Conservation (phyloP, 2,329 filamentous ascomycete species). For the Diaporthe longicolla region DNA sequence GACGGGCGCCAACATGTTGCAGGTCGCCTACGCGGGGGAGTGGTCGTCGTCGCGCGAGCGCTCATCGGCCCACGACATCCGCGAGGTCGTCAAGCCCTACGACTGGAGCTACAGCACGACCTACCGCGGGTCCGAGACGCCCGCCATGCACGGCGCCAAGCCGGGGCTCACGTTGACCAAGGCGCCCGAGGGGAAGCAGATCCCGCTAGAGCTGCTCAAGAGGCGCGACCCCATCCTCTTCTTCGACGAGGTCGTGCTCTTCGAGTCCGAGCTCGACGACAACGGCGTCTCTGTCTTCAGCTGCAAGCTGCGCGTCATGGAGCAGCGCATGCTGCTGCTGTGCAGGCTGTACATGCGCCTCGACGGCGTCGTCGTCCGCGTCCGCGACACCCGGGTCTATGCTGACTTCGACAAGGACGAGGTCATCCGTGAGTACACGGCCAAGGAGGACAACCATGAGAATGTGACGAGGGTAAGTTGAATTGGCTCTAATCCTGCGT, state of each 20-base stretch:
- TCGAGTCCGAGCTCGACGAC: conserved; percentile 97
- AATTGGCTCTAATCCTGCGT: background rate
- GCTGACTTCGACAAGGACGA: conserved; percentile 86
- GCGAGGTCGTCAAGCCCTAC: conserved; percentile 94
- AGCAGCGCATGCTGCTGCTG: conserved; percentile 86
- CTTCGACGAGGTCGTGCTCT: conserved; percentile 95
- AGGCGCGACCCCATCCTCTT: conserved; percentile 94
- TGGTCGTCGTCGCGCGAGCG: conserved; percentile 81
- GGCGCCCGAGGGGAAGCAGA: conserved; percentile 56
- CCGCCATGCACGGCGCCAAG: conserved; percentile 37
- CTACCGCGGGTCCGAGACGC: conserved; percentile 78
- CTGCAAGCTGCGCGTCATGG: conserved; percentile 94
- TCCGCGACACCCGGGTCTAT: conserved; percentile 92
- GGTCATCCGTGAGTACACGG: conserved; percentile 90
- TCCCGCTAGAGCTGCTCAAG: conserved; percentile 89
- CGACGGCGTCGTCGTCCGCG: conserved; percentile 88
- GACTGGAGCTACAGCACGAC: conserved; percentile 98
- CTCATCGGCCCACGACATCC: conserved; percentile 87
- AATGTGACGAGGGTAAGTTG: conserved; percentile 77
- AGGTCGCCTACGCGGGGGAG: conserved; percentile 91
- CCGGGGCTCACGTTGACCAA: conserved; percentile 33
- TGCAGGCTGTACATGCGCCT: conserved; percentile 92
- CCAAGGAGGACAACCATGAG: conserved; percentile 86
- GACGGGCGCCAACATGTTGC: conserved; percentile 90
- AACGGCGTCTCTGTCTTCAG: conserved; percentile 94